Percentiles rank a stretch among this genome's conserved stretches.
Conservation (phyloP, 768 basidiomycete genomes). For the Suillus subaureus region DNA sequence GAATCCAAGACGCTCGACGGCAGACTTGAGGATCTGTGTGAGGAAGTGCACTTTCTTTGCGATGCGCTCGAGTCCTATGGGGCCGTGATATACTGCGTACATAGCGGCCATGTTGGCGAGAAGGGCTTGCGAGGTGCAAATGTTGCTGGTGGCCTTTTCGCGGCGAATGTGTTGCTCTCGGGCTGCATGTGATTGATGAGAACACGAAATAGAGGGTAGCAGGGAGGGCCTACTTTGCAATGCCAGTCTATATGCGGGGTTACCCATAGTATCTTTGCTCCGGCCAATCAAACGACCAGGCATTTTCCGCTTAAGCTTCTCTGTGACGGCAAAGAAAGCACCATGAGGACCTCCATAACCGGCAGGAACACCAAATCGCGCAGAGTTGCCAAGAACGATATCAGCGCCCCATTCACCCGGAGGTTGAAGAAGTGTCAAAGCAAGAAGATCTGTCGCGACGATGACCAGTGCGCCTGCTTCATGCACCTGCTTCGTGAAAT, state of each 20-base stretch:
- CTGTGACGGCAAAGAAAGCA: slow-evolving; percentile 94
- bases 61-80: slow-evolving; percentile 80
- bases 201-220: slow-evolving; percentile 12
- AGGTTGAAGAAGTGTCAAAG: slow-evolving; percentile 89
- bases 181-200: slow-evolving; percentile 46
- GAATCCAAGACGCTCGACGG: slow-evolving; percentile 76
- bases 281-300: slow-evolving; percentile 95
- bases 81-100: slow-evolving; percentile 97
- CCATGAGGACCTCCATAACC: slow-evolving; percentile 99
- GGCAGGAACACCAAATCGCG: slow-evolving; percentile 93
- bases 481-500: slow-evolving; percentile 70
- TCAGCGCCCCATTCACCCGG: slow-evolving; percentile 99
- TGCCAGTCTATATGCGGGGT: slow-evolving; percentile 88
- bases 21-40: slow-evolving; percentile 71
- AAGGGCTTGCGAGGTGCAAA: slow-evolving; percentile 96
- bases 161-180: slow-evolving; percentile 97
- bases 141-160: slow-evolving; percentile 98
- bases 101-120: slow-evolving; percentile 99
- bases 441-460: slow-evolving; percentile 90
- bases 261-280: slow-evolving; percentile 82
- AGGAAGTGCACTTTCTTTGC: slow-evolving; percentile 90
- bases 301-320: slow-evolving; percentile 95
- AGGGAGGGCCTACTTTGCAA: slow-evolving; percentile 76
- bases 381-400: slow-evolving; percentile 92
- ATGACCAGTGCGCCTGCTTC: slow-evolving; percentile 77